Evolutionary conservation across 441 rosid species (phyloP).

Genomic region (Adansonia rubrostipa): DNA sequence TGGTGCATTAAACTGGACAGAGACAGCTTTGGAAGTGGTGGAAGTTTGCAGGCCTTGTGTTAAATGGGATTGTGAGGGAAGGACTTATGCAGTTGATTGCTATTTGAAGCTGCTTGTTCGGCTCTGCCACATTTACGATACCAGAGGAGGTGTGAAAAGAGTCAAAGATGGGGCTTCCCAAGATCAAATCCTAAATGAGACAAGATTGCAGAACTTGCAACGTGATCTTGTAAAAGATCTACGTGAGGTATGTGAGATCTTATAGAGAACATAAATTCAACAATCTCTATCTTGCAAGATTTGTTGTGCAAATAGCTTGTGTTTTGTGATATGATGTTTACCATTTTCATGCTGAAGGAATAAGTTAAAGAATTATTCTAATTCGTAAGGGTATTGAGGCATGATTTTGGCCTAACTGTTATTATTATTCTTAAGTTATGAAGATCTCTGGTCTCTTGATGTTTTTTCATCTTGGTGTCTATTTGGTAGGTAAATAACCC

Average conservation of each 20-base stretch:
- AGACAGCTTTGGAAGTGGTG: constrained; percentile 97
- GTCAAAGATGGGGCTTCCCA: constrained; percentile 99
- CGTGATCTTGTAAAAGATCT: constrained; percentile 91
- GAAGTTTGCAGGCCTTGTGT: constrained; percentile 98
- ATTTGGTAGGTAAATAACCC: constrained; percentile 76
- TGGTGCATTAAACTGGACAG: constrained; percentile 99
- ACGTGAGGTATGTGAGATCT: constrained; percentile 67
- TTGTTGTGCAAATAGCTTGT: constrained; percentile 13
- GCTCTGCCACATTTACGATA: constrained; percentile 95
- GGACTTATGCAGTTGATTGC: constrained; percentile 97
- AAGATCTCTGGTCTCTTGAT: constrained; percentile 9
- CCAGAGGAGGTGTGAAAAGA: constrained; percentile 96
- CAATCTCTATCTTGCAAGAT: neutral
- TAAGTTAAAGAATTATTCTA: constrained; percentile 6
- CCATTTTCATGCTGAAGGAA: constrained; percentile 1
- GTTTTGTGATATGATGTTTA: neutral
- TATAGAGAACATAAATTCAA: constrained; percentile 26
- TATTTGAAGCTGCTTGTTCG: constrained; percentile 94
- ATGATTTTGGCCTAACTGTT: neutral
- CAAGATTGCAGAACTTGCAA: constrained; percentile 93
- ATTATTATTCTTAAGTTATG: neutral
- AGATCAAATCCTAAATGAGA: constrained; percentile 95
- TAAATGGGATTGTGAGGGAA: constrained; percentile 98
- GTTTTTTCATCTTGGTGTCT: constrained; percentile 12
- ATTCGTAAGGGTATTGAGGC: neutral